phyloP scores from a whole-genome alignment of 306 rosid genomes.

The Acacia confusa region DNA sequence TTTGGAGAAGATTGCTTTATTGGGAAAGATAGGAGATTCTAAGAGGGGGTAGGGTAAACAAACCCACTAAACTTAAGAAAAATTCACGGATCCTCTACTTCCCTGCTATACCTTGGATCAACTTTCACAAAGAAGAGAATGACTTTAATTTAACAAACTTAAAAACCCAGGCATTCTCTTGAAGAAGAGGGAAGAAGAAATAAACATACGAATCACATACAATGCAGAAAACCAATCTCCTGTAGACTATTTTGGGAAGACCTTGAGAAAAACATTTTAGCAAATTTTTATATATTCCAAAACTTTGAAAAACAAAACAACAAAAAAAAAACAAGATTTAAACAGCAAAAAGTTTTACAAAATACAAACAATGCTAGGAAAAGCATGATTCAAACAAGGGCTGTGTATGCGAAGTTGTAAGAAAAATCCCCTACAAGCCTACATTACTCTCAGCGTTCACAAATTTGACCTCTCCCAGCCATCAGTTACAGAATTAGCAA shows the following conservation, averaged over 20 bases:
- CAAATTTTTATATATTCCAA: neutral
- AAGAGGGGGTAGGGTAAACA: neutral
- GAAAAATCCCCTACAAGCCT: neutral
- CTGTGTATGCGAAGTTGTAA: neutral
- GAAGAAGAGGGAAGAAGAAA: neutral
- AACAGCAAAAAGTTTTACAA: neutral
- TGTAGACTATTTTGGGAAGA: neutral
- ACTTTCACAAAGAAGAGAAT: neutral
- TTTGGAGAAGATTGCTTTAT: neutral
- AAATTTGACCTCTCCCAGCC: neutral
- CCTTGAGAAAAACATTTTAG: neutral
- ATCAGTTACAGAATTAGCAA: constrained; percentile 2
- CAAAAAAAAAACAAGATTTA: neutral
- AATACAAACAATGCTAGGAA: neutral
- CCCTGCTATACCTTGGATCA: neutral
- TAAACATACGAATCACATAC: neutral
- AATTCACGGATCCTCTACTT: neutral
- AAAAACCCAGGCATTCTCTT: neutral
- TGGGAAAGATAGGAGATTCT: neutral
- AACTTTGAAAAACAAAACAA: no score
- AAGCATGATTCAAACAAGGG: neutral
- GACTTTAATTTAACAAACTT: neutral
- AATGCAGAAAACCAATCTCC: constrained; percentile 8
- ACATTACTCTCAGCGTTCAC: constrained; percentile 6
- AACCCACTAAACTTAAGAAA: neutral